Base-by-base conservation (phyloP, 2,329 filamentous ascomycete genomes). In the Septoria linicola region DNA sequence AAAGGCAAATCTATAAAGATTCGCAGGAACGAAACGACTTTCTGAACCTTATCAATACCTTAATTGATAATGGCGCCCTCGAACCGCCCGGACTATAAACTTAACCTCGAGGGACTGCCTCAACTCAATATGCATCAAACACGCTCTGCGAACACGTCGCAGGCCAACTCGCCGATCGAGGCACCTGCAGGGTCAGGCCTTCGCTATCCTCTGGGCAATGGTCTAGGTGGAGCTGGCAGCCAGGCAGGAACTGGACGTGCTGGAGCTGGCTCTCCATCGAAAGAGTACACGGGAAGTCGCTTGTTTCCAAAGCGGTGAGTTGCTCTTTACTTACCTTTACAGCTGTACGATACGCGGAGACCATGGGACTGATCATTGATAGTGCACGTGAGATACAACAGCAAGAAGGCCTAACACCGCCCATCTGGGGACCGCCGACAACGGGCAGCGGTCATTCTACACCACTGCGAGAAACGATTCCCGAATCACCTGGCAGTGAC, bases 361-460 rank as follows among this genome's bases (percentile, higher is more conserved):
- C 8, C 27, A 41, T 42, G 37, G 21, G 41, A 37, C 45, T 54
- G 39, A 54, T 34, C 13, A 16, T 42, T 13, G 25, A 30, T 20
- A 96, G 92, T 68, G 91, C 93, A 60, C 83, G 93, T 70, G 93
- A 99, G 72, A 96, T 97, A 57, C 92, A 97, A 75, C 91, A 91
- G 48, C 91, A 96, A 74, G 92, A 97, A 80, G 91, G 91, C 44
- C 79, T 96, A 42, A 75, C 77, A 68, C 85, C 78, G 66, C 79
- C 81, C 70, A 72, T 85, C 45, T 97, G 93, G 93, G 90, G 93
- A 8, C 92, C 93, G 60, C 92, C 93, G 41, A 92, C 93, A 59
- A 91, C 92, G 50, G 96, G 92, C 49, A 96, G 92, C 70, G 93
- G 92, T 59, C 92, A 96, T 71, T 96, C 92, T 16, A 96, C 92